These are phyloP conservation scores for Fraxinus excelsior DNA, from an alignment of 257 asterid species.

Conservation along the genomic window DNA sequence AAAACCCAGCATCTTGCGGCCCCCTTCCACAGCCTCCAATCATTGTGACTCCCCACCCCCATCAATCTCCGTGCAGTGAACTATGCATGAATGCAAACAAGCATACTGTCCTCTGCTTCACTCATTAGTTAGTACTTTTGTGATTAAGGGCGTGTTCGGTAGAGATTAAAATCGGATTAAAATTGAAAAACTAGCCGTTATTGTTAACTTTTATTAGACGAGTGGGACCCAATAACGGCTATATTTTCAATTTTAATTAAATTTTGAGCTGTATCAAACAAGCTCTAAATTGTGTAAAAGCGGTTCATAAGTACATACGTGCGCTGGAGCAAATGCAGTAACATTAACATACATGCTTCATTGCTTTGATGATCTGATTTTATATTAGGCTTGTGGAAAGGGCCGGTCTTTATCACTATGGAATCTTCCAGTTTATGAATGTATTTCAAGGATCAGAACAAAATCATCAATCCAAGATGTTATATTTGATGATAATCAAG, in stretches of 20 bases:
- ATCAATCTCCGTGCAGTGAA: not conserved
- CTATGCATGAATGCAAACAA: not conserved
- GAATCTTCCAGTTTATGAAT: constrained; percentile 86
- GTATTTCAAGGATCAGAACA: constrained; percentile 58
- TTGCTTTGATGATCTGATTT: not conserved
- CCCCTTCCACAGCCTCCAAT: not conserved
- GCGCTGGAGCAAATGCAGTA: constrained; percentile 4
- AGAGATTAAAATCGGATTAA: too few relatives aligned
- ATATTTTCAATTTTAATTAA: too few relatives aligned
- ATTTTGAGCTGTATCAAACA: too few relatives aligned
- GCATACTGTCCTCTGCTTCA: not conserved
- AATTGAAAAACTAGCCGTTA: too few relatives aligned
- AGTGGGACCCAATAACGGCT: too few relatives aligned
- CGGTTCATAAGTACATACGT: not conserved
- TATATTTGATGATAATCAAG: constrained; percentile 74
- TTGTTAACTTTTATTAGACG: too few relatives aligned
- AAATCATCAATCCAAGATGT: constrained; percentile 71
- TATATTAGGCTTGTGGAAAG: constrained; percentile 79
- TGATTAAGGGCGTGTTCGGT: too few relatives aligned
- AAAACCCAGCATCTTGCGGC: not conserved
- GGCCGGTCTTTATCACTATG: constrained; percentile 85
- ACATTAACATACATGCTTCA: constrained; percentile 3
- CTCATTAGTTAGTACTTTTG: constrained; percentile 8
- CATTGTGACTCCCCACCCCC: not conserved
- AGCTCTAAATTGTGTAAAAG: not conserved